Base-by-base conservation (phyloP, 202 grass and related monocot species). In the Carex sylvatica region DNA sequence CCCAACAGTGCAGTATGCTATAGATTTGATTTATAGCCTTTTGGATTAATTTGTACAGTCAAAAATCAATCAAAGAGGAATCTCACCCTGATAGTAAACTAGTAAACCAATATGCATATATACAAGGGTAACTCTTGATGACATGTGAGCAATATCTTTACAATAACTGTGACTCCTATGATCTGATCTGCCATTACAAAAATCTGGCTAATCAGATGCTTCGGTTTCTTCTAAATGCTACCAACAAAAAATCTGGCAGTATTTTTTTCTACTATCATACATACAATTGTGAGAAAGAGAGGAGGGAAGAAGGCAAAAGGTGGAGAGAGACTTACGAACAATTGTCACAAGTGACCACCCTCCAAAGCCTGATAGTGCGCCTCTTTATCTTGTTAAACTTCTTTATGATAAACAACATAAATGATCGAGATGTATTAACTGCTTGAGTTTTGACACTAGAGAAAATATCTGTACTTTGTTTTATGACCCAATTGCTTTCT, bases 331-430 rank as follows among this genome's bases (percentile, higher is more conserved):
- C 42, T 46, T 79, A 97, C 65, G 73, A 16, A 46, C 91, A 97
- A 46, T 87, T 33, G 42, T 83, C 38, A 80, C 94, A 94, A 68
- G 90, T 88, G 2, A 97, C 65, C 63, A 97, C 8, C 63, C 85
- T 97, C 92, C 87, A 97, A 52, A 97, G 55, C 64, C 85, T 86
- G 47, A 40, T 94, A 0, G 92, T 67, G 5, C 88, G 82, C 80
- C 94, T 89, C 6, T 86, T 84, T 31, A 97, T 89, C 75, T 89
- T 94, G 22, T 94, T 65, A 11, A 92, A 79, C 68, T 87, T 91
- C 69, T 75, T 87, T 19, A 80, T 58, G 35, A 97, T 65, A 80
- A 92, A 89, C 4, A 61, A 81, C 14, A 91, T 31, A 52, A 90
- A 80, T 62, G 87, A 79, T 47, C 88, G 68, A 7, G 54, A 55